Percentiles rank a stretch among this genome's conserved stretches.
Evolutionary conservation across 441 rosid genomes (phyloP).

Genomic region (Omphalea diandra): DNA sequence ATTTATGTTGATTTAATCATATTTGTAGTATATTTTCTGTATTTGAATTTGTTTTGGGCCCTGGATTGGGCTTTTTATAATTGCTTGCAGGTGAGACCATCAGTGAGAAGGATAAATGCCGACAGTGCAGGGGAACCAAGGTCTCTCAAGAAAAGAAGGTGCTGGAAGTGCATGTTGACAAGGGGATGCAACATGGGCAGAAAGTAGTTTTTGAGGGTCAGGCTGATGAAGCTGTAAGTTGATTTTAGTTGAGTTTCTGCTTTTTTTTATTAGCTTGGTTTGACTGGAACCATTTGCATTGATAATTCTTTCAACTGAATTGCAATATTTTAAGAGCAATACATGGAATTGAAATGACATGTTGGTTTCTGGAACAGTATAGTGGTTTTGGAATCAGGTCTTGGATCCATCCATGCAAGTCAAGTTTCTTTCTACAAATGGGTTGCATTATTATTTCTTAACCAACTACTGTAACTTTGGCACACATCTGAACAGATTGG

Average conservation of each 20-base stretch:
- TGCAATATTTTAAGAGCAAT: not conserved
- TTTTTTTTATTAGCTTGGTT: not conserved
- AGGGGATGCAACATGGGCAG: conserved; percentile 72
- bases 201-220: conserved; percentile 68
- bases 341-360: not conserved
- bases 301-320: not conserved
- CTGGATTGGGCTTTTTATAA: not conserved
- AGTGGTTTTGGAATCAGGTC: not conserved
- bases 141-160: conserved; percentile 67
- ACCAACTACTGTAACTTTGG: not conserved
- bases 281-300: not conserved
- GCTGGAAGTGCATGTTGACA: conserved; percentile 62
- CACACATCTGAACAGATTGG: not conserved
- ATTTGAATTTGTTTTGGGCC: no score
- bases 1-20: not conserved
- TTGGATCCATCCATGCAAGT: not conserved
- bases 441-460: not conserved
- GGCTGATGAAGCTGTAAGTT: conserved; percentile 80
- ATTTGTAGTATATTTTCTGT: not conserved
- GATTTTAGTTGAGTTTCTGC: not conserved
- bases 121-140: conserved; percentile 64
- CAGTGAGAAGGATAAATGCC: conserved; percentile 55
- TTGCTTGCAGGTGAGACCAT: conserved; percentile 58
- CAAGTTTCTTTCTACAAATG: not conserved
- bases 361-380: not conserved